These are phyloP conservation scores for Botrytis tulipae DNA, from an alignment of 2,329 filamentous ascomycete species.

Conservation along the genomic window DNA sequence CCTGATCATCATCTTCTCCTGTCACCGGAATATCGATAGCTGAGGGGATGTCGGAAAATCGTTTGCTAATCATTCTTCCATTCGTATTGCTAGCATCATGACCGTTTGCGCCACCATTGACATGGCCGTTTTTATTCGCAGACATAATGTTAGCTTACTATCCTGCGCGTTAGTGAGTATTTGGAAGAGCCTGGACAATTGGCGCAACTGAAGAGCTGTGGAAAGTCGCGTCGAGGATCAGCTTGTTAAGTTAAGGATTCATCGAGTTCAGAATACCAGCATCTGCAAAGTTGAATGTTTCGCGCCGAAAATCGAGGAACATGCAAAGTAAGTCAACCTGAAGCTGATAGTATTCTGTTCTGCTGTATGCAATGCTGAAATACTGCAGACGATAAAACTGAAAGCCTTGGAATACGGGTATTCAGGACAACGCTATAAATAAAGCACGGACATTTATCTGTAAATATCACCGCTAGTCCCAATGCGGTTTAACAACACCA, in stretches of 20 bases:
- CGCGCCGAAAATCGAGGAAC: neutral
- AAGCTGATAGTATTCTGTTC: neutral
- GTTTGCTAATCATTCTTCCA: conserved; percentile 39
- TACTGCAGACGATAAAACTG: conserved; percentile 6
- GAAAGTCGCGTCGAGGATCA: conserved; percentile 21
- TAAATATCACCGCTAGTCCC: neutral
- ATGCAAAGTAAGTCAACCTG: neutral
- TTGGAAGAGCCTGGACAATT: conserved; percentile 5
- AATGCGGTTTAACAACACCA: conserved; percentile 13
- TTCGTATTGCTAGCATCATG: conserved; percentile 25
- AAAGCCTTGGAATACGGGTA: conserved; percentile 16
- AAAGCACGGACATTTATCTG: conserved; percentile 6
- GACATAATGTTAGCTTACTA: conserved; percentile 29
- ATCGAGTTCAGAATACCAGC: conserved; percentile 4
- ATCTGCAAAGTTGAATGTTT: neutral
- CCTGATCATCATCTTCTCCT: conserved; percentile 62
- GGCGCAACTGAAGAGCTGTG: conserved; percentile 15
- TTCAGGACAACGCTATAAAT: conserved; percentile 15
- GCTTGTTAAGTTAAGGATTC: conserved; percentile 9
- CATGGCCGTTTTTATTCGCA: conserved; percentile 29
- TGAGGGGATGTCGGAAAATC: conserved; percentile 63
- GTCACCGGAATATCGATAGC: conserved; percentile 67
- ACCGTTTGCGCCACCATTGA: conserved; percentile 35
- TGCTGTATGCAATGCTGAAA: conserved; percentile 4
- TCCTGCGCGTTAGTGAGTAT: conserved; percentile 11